A percentile compares a stretch with the other conserved stretches of the same genome.
Evolutionary conservation across 2,329 filamentous ascomycete species (phyloP).

Genomic region (Colletotrichum sp.): DNA sequence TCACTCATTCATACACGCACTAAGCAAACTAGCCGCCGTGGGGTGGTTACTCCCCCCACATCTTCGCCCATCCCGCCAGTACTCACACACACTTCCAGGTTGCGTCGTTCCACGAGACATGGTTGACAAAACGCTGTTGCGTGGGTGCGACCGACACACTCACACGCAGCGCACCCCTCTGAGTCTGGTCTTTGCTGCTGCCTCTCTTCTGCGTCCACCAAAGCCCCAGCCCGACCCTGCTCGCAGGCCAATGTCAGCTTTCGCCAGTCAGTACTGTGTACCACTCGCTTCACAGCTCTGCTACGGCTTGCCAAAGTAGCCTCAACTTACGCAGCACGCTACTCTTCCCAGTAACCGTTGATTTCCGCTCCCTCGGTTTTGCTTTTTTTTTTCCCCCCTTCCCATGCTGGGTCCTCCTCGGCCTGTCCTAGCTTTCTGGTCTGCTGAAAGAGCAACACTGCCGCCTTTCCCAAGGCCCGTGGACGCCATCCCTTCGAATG

Average conservation of each 20-base stretch:
- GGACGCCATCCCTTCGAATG: neutral
- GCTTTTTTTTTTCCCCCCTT: neutral
- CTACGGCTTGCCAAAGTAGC: neutral
- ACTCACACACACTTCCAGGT: neutral
- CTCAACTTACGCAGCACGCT: neutral
- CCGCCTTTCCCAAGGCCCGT: neutral
- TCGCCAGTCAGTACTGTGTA: neutral
- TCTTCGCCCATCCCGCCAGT: neutral
- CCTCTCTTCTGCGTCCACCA: neutral
- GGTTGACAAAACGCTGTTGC: slow-evolving; percentile 7
- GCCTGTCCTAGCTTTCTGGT: neutral
- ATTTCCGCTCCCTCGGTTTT: slow-evolving; percentile 9
- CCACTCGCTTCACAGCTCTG: neutral
- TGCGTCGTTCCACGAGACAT: neutral
- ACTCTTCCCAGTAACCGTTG: neutral
- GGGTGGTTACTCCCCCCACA: neutral
- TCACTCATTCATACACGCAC: neutral
- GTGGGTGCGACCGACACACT: neutral
- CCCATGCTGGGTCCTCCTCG: neutral
- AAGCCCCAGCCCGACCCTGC: neutral
- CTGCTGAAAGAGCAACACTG: neutral
- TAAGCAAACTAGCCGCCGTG: neutral
- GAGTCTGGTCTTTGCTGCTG: neutral
- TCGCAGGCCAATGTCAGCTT: neutral
- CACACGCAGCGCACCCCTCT: neutral